A percentile compares a stretch with the other conserved stretches of the same genome.
Conservation (phyloP, 345 rosid species). For the Euclidium syriacum region DNA sequence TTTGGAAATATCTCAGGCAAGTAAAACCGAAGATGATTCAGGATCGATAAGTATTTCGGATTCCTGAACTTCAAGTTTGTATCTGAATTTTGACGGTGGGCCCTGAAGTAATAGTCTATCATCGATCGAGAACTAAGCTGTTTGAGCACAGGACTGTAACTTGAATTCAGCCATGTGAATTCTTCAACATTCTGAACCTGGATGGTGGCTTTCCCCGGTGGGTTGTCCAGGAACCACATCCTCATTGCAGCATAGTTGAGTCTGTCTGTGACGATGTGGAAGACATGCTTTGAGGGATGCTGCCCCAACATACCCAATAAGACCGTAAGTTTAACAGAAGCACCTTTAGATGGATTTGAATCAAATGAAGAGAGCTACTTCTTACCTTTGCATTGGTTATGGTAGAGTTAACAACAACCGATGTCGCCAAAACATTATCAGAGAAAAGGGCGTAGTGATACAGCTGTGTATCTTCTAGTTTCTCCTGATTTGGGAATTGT, state of each 20-base stretch:
- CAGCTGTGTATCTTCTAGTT: slow-evolving; percentile 60
- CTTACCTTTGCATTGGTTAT: slow-evolving; percentile 76
- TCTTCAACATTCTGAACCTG: slow-evolving; percentile 95
- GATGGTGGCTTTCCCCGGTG: slow-evolving; percentile 70
- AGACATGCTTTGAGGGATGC: slow-evolving; percentile 84
- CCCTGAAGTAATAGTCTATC: slow-evolving; percentile 90
- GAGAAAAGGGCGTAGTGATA: slow-evolving; percentile 94
- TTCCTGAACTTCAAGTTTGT: slow-evolving; percentile 84
- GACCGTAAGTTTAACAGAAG: slow-evolving; percentile 16
- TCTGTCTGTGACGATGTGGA: slow-evolving; percentile 89
- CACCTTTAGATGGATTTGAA: background rate
- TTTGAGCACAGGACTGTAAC: slow-evolving; percentile 96
- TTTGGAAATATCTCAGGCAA: slow-evolving; percentile 93
- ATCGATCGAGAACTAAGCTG: slow-evolving; percentile 82
- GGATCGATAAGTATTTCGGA: slow-evolving; percentile 91
- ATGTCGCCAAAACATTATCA: slow-evolving; percentile 85
- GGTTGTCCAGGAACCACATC: slow-evolving; percentile 94
- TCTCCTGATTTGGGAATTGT: slow-evolving; percentile 67
- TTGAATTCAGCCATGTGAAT: slow-evolving; percentile 85
- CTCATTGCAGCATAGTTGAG: slow-evolving; percentile 98
- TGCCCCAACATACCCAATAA: slow-evolving; percentile 41
- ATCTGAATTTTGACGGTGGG: slow-evolving; percentile 70
- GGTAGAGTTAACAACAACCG: slow-evolving; percentile 93
- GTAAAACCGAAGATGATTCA: slow-evolving; percentile 97
- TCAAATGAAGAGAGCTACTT: background rate